Evolutionary conservation across 2,329 filamentous ascomycete species (phyloP).

Genomic region (Xylariaceae sp.): DNA sequence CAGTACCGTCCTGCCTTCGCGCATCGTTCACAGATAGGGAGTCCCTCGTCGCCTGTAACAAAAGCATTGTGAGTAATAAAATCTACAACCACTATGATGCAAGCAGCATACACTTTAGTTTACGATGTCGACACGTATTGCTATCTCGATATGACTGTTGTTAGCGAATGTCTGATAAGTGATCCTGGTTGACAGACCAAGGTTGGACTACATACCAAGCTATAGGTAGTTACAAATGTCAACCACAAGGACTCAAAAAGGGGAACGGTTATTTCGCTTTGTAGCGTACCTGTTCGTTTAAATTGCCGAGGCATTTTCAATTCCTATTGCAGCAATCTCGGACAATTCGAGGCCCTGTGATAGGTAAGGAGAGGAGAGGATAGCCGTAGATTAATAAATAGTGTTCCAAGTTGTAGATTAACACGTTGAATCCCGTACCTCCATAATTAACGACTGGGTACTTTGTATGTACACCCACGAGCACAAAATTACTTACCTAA

Average conservation of each 20-base stretch:
- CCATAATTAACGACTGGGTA: too few relatives aligned
- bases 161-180: neutral
- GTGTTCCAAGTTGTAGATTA: too few relatives aligned
- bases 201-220: neutral
- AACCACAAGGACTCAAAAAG: neutral
- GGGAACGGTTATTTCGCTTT: neutral
- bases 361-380: neutral
- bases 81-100: neutral
- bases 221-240: neutral
- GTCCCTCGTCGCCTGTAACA: conserved; percentile 37
- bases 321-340: neutral
- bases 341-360: neutral
- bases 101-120: conserved; percentile 38
- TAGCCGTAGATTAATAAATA: too few relatives aligned
- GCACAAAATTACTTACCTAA: too few relatives aligned
- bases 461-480: too few relatives aligned
- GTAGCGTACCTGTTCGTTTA: neutral
- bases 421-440: too few relatives aligned
- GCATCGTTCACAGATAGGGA: conserved; percentile 40
- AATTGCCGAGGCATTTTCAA: neutral
- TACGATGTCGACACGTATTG: conserved; percentile 43
- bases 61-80: neutral
- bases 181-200: neutral
- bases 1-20: conserved; percentile 38
- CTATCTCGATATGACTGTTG: conserved; percentile 20